Evolutionary conservation across 2,329 filamentous ascomycete genomes (phyloP).

Genomic region (Ophiostoma fasciatum): DNA sequence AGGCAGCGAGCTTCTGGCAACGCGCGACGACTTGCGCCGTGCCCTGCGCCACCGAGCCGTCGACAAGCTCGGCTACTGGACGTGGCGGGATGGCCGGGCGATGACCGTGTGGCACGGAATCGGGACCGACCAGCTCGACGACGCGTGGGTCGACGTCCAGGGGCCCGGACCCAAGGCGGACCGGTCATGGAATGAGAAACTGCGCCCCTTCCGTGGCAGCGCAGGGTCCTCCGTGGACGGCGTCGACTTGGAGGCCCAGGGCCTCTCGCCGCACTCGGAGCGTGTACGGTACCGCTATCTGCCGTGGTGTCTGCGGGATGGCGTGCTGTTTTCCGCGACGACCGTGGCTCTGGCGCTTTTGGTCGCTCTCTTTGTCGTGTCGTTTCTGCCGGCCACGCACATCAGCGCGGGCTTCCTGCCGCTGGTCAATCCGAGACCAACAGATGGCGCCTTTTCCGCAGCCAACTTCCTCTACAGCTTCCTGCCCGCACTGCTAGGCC

Average conservation of each 20-base stretch:
- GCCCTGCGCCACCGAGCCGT: conserved; percentile 40
- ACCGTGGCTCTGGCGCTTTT: conserved; percentile 46
- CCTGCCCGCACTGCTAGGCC: conserved; percentile 52
- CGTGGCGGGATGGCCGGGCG: conserved; percentile 45
- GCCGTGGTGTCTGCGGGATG: conserved; percentile 60
- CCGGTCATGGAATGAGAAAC: conserved; percentile 2
- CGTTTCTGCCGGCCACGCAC: conserved; percentile 55
- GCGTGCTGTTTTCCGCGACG: conserved; percentile 50
- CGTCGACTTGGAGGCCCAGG: conserved; percentile 19
- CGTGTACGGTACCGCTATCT: conserved; percentile 50
- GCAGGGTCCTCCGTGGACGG: no score
- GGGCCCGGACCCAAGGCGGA: conserved; percentile 3
- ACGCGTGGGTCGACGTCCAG: conserved; percentile 6
- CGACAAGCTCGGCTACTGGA: conserved; percentile 79
- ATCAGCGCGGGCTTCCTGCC: conserved; percentile 60
- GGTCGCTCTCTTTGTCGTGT: conserved; percentile 58
- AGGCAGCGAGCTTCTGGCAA: conserved; percentile 46
- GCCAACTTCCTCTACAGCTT: conserved; percentile 83
- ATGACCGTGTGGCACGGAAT: conserved; percentile 64
- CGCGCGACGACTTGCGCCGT: conserved; percentile 35
- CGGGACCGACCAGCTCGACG: conserved; percentile 25
- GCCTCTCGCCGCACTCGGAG: conserved; percentile 30
- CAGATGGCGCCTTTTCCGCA: conserved; percentile 55
- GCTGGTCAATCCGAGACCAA: conserved; percentile 44
- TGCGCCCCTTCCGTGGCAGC: conserved; percentile 9